Conservation (phyloP, 257 asterid species). For the Leptodermis oblonga region DNA sequence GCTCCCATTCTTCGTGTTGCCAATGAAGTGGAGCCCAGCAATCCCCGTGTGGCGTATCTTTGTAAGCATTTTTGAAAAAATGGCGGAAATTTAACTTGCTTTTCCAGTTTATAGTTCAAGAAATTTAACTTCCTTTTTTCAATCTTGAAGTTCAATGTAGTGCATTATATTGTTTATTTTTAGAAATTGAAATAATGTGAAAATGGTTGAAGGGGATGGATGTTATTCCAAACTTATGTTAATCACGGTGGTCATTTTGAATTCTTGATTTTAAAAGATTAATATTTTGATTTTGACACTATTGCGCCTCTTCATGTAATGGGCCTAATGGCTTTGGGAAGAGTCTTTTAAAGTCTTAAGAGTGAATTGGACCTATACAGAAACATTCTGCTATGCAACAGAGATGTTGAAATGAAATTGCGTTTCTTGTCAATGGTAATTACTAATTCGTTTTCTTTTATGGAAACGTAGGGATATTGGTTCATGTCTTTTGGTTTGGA, state of each 20-base stretch:
- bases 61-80: slow-evolving; percentile 48
- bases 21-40: slow-evolving; percentile 97
- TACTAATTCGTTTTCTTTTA: not conserved
- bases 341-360: not conserved
- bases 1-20: slow-evolving; percentile 99
- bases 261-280: not conserved
- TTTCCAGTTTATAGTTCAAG: not conserved
- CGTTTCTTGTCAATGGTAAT: not conserved
- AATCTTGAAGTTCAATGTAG: not conserved
- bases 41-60: slow-evolving; percentile 97
- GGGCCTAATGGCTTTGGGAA: not conserved
- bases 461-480: not conserved
- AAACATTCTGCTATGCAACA: not conserved
- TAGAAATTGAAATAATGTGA: not conserved
- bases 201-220: not conserved
- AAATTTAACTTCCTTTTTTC: too few species aligned
- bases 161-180: not conserved
- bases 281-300: not conserved
- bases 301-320: not conserved
- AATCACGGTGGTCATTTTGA: not conserved
- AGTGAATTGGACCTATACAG: not conserved
- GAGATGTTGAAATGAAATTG: not conserved
- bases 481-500: not conserved
- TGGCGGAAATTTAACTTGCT: not conserved
- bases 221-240: not conserved